Conservation (phyloP, 257 asterid genomes). For the Nicotiana paniculata region DNA sequence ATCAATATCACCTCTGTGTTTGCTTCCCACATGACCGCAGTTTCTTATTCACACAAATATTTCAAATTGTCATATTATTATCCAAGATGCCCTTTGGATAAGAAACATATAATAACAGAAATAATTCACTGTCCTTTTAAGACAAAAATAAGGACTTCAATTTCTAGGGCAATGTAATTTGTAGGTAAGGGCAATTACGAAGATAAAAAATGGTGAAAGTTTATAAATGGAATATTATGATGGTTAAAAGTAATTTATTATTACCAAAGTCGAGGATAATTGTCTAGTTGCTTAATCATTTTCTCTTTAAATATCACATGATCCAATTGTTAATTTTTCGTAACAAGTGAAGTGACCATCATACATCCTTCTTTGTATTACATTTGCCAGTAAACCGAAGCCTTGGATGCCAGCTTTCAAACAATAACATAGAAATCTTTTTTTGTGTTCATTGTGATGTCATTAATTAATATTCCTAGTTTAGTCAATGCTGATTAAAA, state of each 20-base stretch:
- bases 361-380: too few species aligned
- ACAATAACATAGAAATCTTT: not conserved
- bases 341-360: too few species aligned
- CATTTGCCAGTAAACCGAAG: too few species aligned
- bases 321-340: too few species aligned
- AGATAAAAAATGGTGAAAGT: not conserved
- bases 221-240: not conserved
- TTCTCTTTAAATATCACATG: not conserved
- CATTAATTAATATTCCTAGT: not conserved
- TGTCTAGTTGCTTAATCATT: not conserved
- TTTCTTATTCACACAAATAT: not conserved
- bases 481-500: not conserved
- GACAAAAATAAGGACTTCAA: not conserved
- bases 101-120: not conserved
- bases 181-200: not conserved
- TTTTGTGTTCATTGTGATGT: not conserved
- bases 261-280: not conserved
- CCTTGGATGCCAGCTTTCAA: not conserved
- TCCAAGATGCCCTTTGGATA: constrained; percentile 13
- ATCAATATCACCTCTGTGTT: constrained; percentile 51
- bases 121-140: not conserved
- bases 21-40: constrained; percentile 38
- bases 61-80: not conserved
- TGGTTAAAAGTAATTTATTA: not conserved
- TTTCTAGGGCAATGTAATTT: not conserved